A percentile compares a stretch with the other conserved stretches of the same genome.
These are phyloP conservation scores for Didymella glomerata DNA, from an alignment of 2,329 filamentous ascomycete species.

Conservation along the genomic window DNA sequence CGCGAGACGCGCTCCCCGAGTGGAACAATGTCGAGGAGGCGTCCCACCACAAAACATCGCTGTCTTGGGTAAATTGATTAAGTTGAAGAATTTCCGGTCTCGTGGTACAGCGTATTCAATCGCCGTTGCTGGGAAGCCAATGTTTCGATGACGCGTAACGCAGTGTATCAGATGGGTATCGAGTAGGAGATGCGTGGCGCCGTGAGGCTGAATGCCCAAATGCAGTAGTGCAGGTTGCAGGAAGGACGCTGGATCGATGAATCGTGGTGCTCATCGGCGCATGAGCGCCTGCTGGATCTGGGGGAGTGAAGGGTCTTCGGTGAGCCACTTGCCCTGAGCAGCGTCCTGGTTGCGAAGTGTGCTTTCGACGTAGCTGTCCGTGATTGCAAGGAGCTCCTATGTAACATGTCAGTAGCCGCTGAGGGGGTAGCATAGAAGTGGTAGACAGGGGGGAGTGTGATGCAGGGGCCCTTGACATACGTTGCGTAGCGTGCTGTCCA, in stretches of 20 bases:
- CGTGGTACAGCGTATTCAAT: background rate
- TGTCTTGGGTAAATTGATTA: slow-evolving; percentile 14
- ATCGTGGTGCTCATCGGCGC: slow-evolving; percentile 35
- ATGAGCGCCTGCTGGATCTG: slow-evolving; percentile 56
- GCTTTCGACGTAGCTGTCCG: slow-evolving; percentile 64
- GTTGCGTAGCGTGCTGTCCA: slow-evolving; percentile 58
- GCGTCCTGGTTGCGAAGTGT: slow-evolving; percentile 64
- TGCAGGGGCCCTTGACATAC: slow-evolving; percentile 48
- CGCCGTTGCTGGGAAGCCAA: slow-evolving; percentile 3
- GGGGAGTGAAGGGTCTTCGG: slow-evolving; percentile 66
- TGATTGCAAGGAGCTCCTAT: slow-evolving; percentile 66
- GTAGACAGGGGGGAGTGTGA: background rate
- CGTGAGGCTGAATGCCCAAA: slow-evolving; percentile 21
- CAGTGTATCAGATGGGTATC: slow-evolving; percentile 31
- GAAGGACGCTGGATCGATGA: slow-evolving; percentile 12
- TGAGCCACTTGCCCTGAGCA: slow-evolving; percentile 67
- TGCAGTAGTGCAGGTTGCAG: slow-evolving; percentile 14
- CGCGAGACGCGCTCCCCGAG: slow-evolving; percentile 16
- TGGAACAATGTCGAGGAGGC: slow-evolving; percentile 4
- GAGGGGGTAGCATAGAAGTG: background rate
- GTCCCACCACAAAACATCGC: slow-evolving; percentile 15
- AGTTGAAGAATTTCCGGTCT: slow-evolving; percentile 1
- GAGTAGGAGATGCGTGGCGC: slow-evolving; percentile 25
- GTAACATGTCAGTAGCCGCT: slow-evolving; percentile 20
- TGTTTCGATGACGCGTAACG: slow-evolving; percentile 22